Evolutionary conservation across 1,284 basidiomycete genomes (phyloP).

Genomic region (Cystobasidium sp.): DNA sequence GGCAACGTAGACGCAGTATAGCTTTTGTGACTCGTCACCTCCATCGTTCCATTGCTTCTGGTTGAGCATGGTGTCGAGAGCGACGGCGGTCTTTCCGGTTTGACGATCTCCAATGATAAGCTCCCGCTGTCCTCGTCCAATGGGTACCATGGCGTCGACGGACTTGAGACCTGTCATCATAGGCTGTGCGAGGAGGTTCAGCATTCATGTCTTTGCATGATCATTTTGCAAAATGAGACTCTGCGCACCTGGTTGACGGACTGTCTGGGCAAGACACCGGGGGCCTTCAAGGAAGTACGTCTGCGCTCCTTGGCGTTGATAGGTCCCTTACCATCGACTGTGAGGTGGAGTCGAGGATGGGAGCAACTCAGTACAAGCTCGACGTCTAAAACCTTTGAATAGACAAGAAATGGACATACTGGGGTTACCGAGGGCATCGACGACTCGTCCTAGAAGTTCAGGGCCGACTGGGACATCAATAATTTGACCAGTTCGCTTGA

Average conservation of each 20-base stretch:
- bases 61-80: slow-evolving; percentile 99
- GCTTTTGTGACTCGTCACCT: slow-evolving; percentile 92
- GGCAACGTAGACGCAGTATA: slow-evolving; percentile 99
- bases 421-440: slow-evolving; percentile 98
- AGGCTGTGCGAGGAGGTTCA: slow-evolving; percentile 65
- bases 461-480: slow-evolving; percentile 99
- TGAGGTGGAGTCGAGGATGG: not conserved
- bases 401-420: slow-evolving; percentile 56
- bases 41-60: slow-evolving; percentile 99
- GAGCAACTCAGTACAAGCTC: not conserved
- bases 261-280: slow-evolving; percentile 97
- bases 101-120: slow-evolving; percentile 99
- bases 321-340: slow-evolving; percentile 93
- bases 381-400: not conserved
- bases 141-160: slow-evolving; percentile 99
- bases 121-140: slow-evolving; percentile 99
- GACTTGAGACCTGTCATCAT: slow-evolving; percentile 99
- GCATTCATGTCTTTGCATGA: not conserved
- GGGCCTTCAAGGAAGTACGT: slow-evolving; percentile 96
- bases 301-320: slow-evolving; percentile 90
- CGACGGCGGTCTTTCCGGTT: slow-evolving; percentile 98
- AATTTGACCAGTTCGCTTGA: slow-evolving; percentile 99
- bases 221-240: too few species aligned
- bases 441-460: slow-evolving; percentile 93
- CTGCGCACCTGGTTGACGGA: slow-evolving; percentile 74